Percentiles rank a stretch among this genome's conserved stretches.
These are phyloP conservation scores for Quercus variabilis DNA, from an alignment of 306 rosid species.

Conservation along the genomic window DNA sequence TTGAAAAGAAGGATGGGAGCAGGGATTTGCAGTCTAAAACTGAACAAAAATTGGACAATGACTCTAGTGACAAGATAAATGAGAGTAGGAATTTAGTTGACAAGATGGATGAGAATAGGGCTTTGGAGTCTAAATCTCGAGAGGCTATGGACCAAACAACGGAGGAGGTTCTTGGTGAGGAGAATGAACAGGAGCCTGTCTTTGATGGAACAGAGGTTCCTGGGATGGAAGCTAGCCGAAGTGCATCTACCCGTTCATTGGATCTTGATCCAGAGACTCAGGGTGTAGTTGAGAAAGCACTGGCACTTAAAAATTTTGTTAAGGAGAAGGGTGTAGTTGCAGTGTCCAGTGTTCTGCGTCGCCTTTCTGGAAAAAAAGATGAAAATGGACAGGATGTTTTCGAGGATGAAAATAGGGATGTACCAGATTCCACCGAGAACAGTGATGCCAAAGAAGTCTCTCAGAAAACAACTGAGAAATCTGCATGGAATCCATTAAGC, in stretches of 20 bases:
- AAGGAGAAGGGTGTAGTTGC: conserved; percentile 63
- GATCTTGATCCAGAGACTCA: conserved; percentile 52
- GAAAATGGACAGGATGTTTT: conserved; percentile 29
- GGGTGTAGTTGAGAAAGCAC: conserved; percentile 76
- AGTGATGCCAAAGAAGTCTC: conserved; percentile 38
- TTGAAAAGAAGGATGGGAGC: conserved; percentile 24
- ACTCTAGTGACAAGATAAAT: conserved; percentile 12
- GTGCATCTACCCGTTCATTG: conserved; percentile 35
- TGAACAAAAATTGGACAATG: conserved; percentile 20
- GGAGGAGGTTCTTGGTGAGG: conserved; percentile 51
- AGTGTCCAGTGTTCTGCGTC: conserved; percentile 68
- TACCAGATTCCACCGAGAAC: conserved; percentile 34
- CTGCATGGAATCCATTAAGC: conserved; percentile 71
- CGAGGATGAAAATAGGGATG: conserved; percentile 36
- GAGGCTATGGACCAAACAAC: conserved; percentile 18
- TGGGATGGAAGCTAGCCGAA: conserved; percentile 61
- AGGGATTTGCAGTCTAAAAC: conserved; percentile 25
- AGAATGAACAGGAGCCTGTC: conserved; percentile 61
- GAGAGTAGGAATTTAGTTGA: conserved; percentile 23
- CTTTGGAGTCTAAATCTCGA: conserved; percentile 25
- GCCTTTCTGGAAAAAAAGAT: conserved; percentile 64
- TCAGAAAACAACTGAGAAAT: conserved; percentile 52
- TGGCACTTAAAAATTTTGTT: conserved; percentile 71
- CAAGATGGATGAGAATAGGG: conserved; percentile 17
- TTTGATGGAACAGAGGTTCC: conserved; percentile 80